Percentiles rank a stretch among this genome's conserved stretches.
Evolutionary conservation across 345 rosid species (phyloP).

Genomic region (Microthlaspi erraticum): DNA sequence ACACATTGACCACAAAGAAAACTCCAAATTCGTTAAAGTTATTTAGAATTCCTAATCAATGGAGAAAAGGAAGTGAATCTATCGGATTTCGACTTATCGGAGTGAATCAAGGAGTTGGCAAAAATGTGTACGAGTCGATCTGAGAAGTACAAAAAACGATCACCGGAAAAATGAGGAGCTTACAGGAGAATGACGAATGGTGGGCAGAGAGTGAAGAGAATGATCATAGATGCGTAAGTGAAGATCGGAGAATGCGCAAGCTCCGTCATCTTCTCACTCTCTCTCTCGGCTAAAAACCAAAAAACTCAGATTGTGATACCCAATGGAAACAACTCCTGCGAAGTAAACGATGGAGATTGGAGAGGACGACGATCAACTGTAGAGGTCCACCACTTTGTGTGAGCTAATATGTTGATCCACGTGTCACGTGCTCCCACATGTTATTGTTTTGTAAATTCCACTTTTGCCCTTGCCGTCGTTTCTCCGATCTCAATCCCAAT

Average conservation of each 20-base stretch:
- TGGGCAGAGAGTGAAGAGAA: slow-evolving; percentile 79
- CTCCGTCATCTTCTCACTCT: slow-evolving; percentile 43
- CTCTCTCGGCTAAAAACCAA: slow-evolving; percentile 2
- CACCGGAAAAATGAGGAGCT: slow-evolving; percentile 44
- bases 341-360: slow-evolving; percentile 33
- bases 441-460: background rate
- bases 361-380: background rate
- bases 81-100: background rate
- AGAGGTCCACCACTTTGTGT: slow-evolving; percentile 2
- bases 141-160: background rate
- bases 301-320: slow-evolving; percentile 25
- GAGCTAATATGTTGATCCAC: background rate
- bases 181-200: slow-evolving; percentile 94
- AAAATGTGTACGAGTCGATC: slow-evolving; percentile 24
- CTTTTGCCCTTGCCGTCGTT: slow-evolving; percentile 25
- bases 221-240: slow-evolving; percentile 81
- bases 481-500: slow-evolving; percentile 13
- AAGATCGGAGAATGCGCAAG: slow-evolving; percentile 82
- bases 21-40: background rate
- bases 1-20: background rate
- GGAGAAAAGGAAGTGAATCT: background rate
- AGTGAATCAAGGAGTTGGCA: background rate
- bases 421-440: slow-evolving; percentile 27
- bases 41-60: background rate
- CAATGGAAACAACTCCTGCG: slow-evolving; percentile 21